A percentile compares a stretch with the other conserved stretches of the same genome.
Conservation (phyloP, 495 filamentous ascomycete species). For the Filosporella fistucella region DNA sequence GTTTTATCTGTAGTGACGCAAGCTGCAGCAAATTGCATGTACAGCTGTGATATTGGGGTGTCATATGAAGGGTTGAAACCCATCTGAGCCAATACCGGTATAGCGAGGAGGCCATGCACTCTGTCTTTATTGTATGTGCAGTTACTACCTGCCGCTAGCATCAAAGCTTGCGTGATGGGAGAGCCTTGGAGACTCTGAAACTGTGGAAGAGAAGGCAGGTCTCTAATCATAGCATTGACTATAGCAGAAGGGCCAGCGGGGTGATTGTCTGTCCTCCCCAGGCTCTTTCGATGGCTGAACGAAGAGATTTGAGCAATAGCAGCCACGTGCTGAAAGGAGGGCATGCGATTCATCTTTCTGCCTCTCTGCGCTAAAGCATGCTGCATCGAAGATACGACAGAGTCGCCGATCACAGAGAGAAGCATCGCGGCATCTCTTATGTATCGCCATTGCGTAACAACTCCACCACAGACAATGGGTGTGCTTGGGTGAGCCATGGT, state of each 20-base stretch:
- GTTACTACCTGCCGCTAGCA: neutral
- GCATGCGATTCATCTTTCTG: neutral
- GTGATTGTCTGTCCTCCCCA: neutral
- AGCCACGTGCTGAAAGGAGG: neutral
- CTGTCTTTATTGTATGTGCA: neutral
- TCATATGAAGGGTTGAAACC: neutral
- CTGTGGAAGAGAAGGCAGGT: too few species aligned
- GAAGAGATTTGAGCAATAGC: neutral
- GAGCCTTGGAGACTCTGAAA: neutral
- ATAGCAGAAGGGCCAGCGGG: too few species aligned
- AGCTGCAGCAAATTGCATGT: neutral
- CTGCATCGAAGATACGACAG: neutral
- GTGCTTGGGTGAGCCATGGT: slow-evolving; percentile 3
- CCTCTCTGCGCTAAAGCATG: neutral
- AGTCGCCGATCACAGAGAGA: neutral
- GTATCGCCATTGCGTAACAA: neutral
- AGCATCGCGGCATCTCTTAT: neutral
- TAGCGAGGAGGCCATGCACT: neutral
- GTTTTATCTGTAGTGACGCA: neutral
- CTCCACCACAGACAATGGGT: neutral
- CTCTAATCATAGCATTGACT: too few species aligned
- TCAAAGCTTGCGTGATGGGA: neutral
- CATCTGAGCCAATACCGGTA: neutral
- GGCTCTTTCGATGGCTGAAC: neutral
- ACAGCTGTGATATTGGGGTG: neutral